A percentile compares a stretch with the other conserved stretches of the same genome.
phyloP scores from a whole-genome alignment of 2,329 filamentous ascomycete species.

The Trichoderma simmonsii region DNA sequence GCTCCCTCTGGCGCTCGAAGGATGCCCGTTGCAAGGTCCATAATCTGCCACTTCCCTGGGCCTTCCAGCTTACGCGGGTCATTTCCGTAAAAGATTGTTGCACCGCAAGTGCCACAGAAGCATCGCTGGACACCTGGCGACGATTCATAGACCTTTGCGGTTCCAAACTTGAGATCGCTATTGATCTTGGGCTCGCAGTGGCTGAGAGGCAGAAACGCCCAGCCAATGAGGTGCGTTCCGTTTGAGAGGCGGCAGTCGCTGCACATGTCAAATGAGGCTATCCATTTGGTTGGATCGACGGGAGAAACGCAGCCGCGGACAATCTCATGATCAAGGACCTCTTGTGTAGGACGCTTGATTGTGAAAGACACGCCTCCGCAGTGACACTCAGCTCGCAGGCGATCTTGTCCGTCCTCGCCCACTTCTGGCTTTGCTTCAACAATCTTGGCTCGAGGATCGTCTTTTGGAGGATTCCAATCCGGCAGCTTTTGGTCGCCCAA shows the following conservation, averaged over 20 bases:
- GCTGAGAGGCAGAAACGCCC: constrained; percentile 41
- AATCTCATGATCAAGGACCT: constrained; percentile 30
- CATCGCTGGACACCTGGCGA: constrained; percentile 38
- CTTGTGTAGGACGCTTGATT: constrained; percentile 38
- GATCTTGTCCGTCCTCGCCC: constrained; percentile 36
- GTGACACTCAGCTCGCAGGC: constrained; percentile 43
- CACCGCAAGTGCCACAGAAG: constrained; percentile 47
- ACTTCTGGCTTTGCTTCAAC: constrained; percentile 31
- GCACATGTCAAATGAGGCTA: constrained; percentile 41
- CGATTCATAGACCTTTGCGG: constrained; percentile 41
- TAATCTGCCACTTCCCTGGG: constrained; percentile 33
- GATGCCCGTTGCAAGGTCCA: constrained; percentile 44
- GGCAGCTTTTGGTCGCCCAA: constrained; percentile 31
- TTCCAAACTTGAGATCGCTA: constrained; percentile 39
- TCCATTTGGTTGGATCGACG: constrained; percentile 41
- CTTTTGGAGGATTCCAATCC: constrained; percentile 36
- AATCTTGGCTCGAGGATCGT: constrained; percentile 27
- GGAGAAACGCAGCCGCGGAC: constrained; percentile 36
- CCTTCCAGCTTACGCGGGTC: constrained; percentile 29
- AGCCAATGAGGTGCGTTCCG: constrained; percentile 41
- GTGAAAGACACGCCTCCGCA: constrained; percentile 49
- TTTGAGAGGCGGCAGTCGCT: constrained; percentile 43
- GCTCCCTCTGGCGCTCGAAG: constrained; percentile 44
- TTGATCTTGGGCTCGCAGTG: constrained; percentile 37
- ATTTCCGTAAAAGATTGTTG: constrained; percentile 39